Evolutionary conservation across 2,329 filamentous ascomycete species (phyloP), one percentile per base, ranked within the genome.

Genomic region (Beauveria varroae): DNA sequence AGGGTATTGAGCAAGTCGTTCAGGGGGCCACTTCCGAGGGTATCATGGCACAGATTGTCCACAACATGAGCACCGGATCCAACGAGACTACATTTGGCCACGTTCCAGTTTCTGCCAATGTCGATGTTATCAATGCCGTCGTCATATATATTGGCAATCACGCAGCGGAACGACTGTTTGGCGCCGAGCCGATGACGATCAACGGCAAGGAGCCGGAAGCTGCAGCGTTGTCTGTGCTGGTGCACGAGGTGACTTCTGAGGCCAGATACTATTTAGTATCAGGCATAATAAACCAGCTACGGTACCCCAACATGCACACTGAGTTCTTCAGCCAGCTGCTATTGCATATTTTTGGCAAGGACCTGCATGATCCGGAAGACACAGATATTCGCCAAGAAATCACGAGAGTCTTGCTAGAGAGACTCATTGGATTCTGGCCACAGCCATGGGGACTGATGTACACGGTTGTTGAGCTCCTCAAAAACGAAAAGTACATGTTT

Each of bases 381-480:
- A 82, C 82, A 1, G 89, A 92, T 64, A 87, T 97, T 53, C 90
- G 93, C 41, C 89, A 98, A 76, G 91, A 96, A 72, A 93, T 99
- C 62, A 91, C 91, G 57, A 86, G 93, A 52, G 86, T 97, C 26
- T 79, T 99, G 51, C 80, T 97, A 43, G 95, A 99, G 79, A 86
- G 95, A 54, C 79, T 97, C 52, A 85, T 96, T 63, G 89, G 91
- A 24, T 91, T 91, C 73, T 91, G 93, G 77, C 93, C 93, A 57
- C 93, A 98, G 72, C 93, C 96, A 20, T 98, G 93, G 93, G 96
- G 96, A 14, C 78, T 99, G 49, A 87, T 97, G 72, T 87, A 93
- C 64, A 93, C 92, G 41, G 83, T 96, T 64, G 78, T 95, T 65
- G 95, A 98, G 77, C 82, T 99, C 62, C 81, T 96, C 67, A 96